Conservation (phyloP, 352 stramenopile genomes). For the Pythium brachiatum region DNA sequence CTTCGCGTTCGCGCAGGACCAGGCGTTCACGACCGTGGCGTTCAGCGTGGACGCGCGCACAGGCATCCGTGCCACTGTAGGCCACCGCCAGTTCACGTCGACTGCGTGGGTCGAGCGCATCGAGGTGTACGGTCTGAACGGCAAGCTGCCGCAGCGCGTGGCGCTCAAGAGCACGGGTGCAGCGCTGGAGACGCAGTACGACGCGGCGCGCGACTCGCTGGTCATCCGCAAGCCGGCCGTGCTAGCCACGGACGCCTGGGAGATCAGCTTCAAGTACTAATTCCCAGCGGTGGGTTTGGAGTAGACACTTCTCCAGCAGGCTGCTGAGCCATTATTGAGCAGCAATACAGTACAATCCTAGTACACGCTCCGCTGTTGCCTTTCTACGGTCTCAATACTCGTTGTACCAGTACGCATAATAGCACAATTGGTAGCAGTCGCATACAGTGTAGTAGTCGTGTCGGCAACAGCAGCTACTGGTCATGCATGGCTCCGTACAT, state of each 20-base stretch:
- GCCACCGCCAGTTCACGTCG: conserved; percentile 45
- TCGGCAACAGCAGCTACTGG: too few species aligned
- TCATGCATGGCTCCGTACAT: too few species aligned
- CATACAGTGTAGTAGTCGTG: too few species aligned
- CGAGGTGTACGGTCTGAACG: conserved; percentile 69
- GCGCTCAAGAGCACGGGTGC: conserved; percentile 30
- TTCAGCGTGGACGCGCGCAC: conserved; percentile 37
- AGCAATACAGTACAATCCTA: neutral
- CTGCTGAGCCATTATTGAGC: too few species aligned
- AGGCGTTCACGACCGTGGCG: conserved; percentile 46
- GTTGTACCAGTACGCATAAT: too few species aligned
- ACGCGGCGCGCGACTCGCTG: conserved; percentile 54
- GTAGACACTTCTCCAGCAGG: too few species aligned
- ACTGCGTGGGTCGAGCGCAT: conserved; percentile 79
- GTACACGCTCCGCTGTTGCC: too few species aligned
- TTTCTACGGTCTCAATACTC: too few species aligned
- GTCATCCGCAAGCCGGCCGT: conserved; percentile 86
- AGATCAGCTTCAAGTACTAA: conserved; percentile 46
- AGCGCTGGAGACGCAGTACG: conserved; percentile 62
- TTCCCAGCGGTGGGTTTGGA: neutral
- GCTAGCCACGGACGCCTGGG: conserved; percentile 65
- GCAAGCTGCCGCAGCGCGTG: conserved; percentile 44
- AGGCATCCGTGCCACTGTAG: conserved; percentile 32
- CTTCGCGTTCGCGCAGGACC: conserved; percentile 54
- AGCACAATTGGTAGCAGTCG: too few species aligned